Base-by-base conservation (phyloP, 345 rosid species). In the Citrus reticulata region DNA sequence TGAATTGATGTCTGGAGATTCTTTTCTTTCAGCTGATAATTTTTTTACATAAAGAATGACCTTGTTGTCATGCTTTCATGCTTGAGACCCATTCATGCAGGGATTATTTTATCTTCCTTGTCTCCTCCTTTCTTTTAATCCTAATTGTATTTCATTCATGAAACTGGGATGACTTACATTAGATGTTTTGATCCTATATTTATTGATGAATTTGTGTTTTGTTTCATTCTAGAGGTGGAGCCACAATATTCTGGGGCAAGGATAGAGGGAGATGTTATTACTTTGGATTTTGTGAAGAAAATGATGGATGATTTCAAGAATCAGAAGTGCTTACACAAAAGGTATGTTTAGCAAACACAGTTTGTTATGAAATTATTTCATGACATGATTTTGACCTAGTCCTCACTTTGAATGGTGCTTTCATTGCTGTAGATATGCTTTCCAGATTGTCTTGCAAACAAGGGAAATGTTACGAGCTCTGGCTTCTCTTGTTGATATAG, bases 291-390 rank as follows among this genome's bases (percentile, higher is more conserved):
- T 90, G 94, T 96, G 78, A 91, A 89, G 85, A 90, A 88, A 81
- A 93, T 96, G 99, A 89, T 93, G 90, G 98, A 94, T 25, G 97
- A 94, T 78, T 96, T 96, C 90, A 93, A 87, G 89, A 87, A 90
- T 81, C 94, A 96, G 42, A 94, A 94, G 83, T 87, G 86, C 87
- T 86, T 96, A 80, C 99, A 96, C 86, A 94, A 90, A 85, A 80
- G 98, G 98, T 96, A 75, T 16, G 79, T 76, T 58, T 65, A 29
- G 25, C 63, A 24, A 37, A 73, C 27, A 39, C 57, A 11, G 61
- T 75, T 81, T 77, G 65, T 80, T 82, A 77, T 80, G 35, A 63
- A 74, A 35, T 67, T 83, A 70, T 46, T 76, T 60, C 66, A 51
- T 55, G 4, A 60, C 51, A 3, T 78, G 65, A 13, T 35, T 54